phyloP scores from a whole-genome alignment of 2,329 filamentous ascomycete genomes.

The Thielaviopsis punctulata region DNA sequence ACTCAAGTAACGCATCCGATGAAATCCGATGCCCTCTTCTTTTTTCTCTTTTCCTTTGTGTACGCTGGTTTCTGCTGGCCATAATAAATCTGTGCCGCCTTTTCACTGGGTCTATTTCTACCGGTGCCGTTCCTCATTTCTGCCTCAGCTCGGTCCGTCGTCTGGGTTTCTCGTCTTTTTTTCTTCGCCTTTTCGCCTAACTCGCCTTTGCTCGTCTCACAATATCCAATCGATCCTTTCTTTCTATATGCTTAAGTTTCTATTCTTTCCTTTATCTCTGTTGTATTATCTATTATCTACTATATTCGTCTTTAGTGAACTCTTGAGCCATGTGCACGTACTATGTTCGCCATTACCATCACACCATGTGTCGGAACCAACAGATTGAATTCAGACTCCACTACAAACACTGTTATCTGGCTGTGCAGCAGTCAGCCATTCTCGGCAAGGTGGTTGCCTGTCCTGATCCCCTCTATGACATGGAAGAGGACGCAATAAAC shows the following conservation, averaged over 20 bases:
- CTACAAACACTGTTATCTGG: constrained; percentile 25
- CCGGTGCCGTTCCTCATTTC: neutral
- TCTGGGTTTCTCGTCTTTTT: constrained; percentile 1
- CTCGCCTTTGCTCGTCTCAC: constrained; percentile 1
- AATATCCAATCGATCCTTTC: neutral
- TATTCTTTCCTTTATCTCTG: neutral
- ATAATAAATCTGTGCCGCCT: too few species aligned
- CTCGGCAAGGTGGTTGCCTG: constrained; percentile 14
- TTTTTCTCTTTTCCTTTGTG: neutral
- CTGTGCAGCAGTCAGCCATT: constrained; percentile 12
- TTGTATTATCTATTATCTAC: neutral
- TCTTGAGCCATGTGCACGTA: constrained; percentile 28
- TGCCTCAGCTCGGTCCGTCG: neutral
- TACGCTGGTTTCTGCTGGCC: neutral
- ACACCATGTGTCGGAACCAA: constrained; percentile 25
- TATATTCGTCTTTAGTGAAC: neutral
- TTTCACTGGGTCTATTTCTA: neutral
- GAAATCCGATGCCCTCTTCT: neutral
- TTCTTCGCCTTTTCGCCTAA: constrained; percentile 5
- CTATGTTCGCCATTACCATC: constrained; percentile 35
- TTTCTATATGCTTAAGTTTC: neutral
- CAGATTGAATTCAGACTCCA: constrained; percentile 24
- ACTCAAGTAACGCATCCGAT: neutral
- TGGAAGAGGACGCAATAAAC: neutral
- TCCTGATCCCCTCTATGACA: constrained; percentile 6